phyloP scores from a whole-genome alignment of 768 basidiomycete genomes.

The Agaricus subrufescens region DNA sequence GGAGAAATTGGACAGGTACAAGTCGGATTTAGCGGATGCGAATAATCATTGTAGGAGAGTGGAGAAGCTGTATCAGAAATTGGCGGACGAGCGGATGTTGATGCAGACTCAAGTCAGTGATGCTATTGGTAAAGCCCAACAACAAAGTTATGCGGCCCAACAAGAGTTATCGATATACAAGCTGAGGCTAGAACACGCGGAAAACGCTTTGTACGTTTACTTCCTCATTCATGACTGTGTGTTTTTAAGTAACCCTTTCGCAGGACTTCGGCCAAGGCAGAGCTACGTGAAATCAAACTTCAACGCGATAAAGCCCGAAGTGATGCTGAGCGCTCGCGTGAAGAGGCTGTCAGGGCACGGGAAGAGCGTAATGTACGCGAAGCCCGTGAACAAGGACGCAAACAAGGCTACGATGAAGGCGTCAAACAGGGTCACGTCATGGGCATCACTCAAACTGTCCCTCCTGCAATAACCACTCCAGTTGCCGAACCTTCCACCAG shows the following conservation, averaged over 20 bases:
- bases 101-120: not conserved
- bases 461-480: not conserved
- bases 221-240: not conserved
- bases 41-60: constrained; percentile 1
- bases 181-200: constrained; percentile 4
- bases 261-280: not conserved
- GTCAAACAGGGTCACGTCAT: not conserved
- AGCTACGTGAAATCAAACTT: not conserved
- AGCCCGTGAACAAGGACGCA: constrained; percentile 6
- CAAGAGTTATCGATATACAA: constrained; percentile 3
- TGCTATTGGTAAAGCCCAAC: not conserved
- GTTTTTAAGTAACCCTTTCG: not conserved
- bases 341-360: not conserved
- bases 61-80: constrained; percentile 2
- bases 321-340: not conserved
- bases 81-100: constrained; percentile 4
- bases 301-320: not conserved
- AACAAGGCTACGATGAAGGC: constrained; percentile 5
- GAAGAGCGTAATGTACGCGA: constrained; percentile 1
- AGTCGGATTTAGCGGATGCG: constrained; percentile 1
- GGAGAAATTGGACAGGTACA: not conserved
- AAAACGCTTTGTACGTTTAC: not conserved
- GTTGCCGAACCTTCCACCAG: not conserved
- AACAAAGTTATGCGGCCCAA: not conserved
- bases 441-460: not conserved